Base-by-base conservation (phyloP, 257 asterid species). In the Linaria vulgaris region DNA sequence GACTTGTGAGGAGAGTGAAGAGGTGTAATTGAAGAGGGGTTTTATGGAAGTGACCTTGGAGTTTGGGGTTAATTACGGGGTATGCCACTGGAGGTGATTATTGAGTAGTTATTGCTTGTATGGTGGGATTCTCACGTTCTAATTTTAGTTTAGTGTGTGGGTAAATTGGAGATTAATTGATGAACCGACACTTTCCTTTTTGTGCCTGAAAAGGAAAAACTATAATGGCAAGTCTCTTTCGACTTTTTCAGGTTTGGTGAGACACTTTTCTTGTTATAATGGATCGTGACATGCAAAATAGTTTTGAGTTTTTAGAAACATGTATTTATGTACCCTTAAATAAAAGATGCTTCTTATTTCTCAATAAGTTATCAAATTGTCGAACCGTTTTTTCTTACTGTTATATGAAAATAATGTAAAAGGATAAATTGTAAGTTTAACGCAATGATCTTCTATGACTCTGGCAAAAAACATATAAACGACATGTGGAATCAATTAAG, bases 21-120 rank as follows among this genome's bases (percentile, higher is more conserved):
- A 22, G 56, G 13, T 15, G 63, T 38, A 7, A 48, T 8, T 17
- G 61, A 13, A 45, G 54, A 6, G 34, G 63, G 55, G 15, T 67
- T 57, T 68, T 66, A 57, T 67, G 59, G 74, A 61, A 34, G 31
- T 19, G 61, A 15, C 56, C 25, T 53, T 67, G 50, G 60, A 15
- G 25, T 48, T 44, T 6, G 63, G 41, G 50, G 68, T 30, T 27
- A 71, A 66, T 34, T 64, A 74, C 62, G 58, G 76, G 48, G 59
- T 17, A 61, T 69, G 77, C 74, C 68, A 71, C 74, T 63, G 27
- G n/a, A 34, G 20, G 53, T 46, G 46, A 51, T 44, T 13, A 39
- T 51, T 12, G 16, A 45, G 24, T 51, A 56, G 48, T 52, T 10
- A 21, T 17, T 13, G 51, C 6, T 47, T 38, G 57, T 25, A 34